Evolutionary conservation across 2,329 filamentous ascomycete species (phyloP), one percentile per base, ranked within the genome.

Genomic region (Aspergillus quadricinctus): DNA sequence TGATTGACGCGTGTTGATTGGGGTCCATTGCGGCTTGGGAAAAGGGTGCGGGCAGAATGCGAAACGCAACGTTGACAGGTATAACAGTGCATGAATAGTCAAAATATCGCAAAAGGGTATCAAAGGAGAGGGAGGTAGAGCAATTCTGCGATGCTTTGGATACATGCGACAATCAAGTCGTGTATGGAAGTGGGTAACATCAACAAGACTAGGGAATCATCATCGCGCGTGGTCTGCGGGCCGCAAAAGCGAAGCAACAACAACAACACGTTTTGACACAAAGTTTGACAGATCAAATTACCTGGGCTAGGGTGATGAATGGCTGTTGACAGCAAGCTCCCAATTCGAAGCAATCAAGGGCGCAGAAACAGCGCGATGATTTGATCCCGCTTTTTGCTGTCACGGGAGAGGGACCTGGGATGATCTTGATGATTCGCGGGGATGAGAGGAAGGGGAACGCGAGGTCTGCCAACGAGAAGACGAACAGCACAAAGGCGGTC

Each of bases 1-100:
- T 57, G 56, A 27, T 59, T 57, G 62, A 66, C 64, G 64, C 64
- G 64, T 66, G 59, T 35, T 64, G 63, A 65, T 65, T 65, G 64
- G 64, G 64, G 64, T 49, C 49, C 54, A 52, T 53, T 31, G 51
- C 49, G 27, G 40, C 53, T 43, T 49, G 55, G 54, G 57, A 49
- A 43, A 37, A 58, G 48, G 51, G 46, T 52, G 48, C 28, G 59
- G 50, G 49, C 48, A 50, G 49, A 57, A 65, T 59, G 61, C 64
- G 59, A 65, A 57, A 65, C 61, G 61, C 64, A 58, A 65, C 59
- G 48, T 28, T 29, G 49, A 54, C 27, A 46, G 50, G 43, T 35
- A 60, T 52, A 59, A 64, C 58, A 63, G 54, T 55, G 54, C 41
- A 57, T 29, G 56, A 53, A 51, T 50, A 53, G 52, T 50, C 21